Evolutionary conservation across 2,329 filamentous ascomycete species (phyloP).

Genomic region (Clonostachys rosea): DNA sequence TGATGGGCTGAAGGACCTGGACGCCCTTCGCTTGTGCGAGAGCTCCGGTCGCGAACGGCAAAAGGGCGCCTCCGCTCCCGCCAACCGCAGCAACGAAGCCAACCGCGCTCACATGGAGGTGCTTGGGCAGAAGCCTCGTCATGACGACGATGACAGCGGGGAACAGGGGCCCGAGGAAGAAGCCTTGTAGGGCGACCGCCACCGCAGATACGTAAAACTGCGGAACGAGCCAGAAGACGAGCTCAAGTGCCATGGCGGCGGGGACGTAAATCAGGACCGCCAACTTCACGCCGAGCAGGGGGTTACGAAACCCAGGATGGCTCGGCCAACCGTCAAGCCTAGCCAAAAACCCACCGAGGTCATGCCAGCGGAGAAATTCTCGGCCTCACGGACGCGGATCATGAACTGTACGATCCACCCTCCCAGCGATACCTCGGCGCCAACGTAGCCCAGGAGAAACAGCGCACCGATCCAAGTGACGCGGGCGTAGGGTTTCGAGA

Average conservation of each 20-base stretch:
- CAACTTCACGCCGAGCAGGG: background rate
- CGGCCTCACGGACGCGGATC: background rate
- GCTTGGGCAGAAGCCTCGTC: background rate
- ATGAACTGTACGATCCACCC: background rate
- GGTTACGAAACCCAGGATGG: background rate
- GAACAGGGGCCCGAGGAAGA: background rate
- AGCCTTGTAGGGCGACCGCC: background rate
- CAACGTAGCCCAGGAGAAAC: background rate
- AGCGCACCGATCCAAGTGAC: background rate
- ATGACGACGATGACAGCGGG: background rate
- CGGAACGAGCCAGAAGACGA: background rate
- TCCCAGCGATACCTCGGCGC: background rate
- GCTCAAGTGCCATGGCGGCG: background rate
- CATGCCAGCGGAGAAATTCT: background rate
- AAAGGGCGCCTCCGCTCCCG: background rate
- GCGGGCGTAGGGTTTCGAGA: background rate
- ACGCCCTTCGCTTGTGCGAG: constrained; percentile 36
- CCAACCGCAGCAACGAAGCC: background rate
- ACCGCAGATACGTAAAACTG: background rate
- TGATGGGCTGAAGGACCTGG: constrained; percentile 44
- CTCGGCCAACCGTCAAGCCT: background rate
- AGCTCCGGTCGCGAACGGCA: background rate
- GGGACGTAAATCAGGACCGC: background rate
- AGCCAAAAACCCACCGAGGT: background rate
- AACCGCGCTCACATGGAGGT: background rate